Base-by-base conservation (phyloP, 2,329 filamentous ascomycete species). In the Sclerotiophoma versabilis region DNA sequence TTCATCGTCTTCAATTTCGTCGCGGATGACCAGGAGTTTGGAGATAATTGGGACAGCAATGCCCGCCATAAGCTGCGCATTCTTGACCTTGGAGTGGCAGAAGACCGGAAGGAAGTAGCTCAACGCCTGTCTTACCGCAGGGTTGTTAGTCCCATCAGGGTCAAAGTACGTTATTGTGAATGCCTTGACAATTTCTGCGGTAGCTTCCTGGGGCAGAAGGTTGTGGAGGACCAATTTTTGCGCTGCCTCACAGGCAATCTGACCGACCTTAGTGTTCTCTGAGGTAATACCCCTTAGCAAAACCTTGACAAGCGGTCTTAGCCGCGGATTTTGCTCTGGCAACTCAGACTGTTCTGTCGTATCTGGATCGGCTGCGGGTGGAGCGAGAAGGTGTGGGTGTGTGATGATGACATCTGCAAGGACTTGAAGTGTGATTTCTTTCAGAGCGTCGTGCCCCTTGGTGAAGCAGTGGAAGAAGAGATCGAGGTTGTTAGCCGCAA, bases 91-190 rank as follows among this genome's bases (percentile, higher is more conserved):
- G 7, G 90, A 93, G 75, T 93, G 96, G 74, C 91, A 95, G 78
- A 96, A 98, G 0, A 97, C 93, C 0, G 93, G 93, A 29, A 98
- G 80, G 81, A 97, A 97, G 75, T 98, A 98, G 62, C 91, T 92
- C 48, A 98, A 81, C 0, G 91, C 89, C 75, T 98, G 93, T 19
- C 92, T 83, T 6, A 97, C 87, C 8, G 87, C 87, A 62, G 93
- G 89, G 70, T 97, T 97, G 23, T 84, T 82, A 0, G 85, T 83
- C 4, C 90, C 95, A 4, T 90, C 86, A 0, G 93, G 92, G 68
- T 96, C 89, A 75, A 98, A 98, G 77, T 96, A 98, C 8, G 90
- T 86, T 4, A 96, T 80, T 1, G 96, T 87, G 3, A 97, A 85
- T 1, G 89, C 89, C 75, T 90, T 92, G 45, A 98, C 84, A n/a